Evolutionary conservation across 208 protist species (phyloP), one percentile per base, ranked within the genome.

Genomic region (Leishmania major): DNA sequence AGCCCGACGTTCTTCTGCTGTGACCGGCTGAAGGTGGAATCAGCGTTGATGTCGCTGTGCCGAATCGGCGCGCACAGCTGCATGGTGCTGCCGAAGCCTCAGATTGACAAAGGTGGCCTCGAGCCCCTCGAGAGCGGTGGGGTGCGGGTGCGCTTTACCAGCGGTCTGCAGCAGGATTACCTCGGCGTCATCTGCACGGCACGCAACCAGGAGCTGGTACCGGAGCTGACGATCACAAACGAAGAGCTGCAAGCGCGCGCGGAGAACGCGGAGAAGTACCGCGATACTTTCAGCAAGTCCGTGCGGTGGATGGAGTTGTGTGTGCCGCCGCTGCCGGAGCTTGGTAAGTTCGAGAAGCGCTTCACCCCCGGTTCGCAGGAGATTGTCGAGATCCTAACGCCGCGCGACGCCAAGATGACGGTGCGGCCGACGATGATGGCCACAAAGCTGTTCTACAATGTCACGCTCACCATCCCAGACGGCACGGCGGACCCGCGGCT

Each of bases 1-100:
- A 97, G 92, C 71, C 94, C 94, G n/a, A 98, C 96, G 4, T 98
- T 98, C 86, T 98, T 97, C 80, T 97, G 93, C 88, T 98, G 95
- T 72, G 94, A 98, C 74, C 87, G 95, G 1, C 88, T 91, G 17
- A 97, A 97, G 83, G 89, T 98, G 69, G 91, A 97, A 84, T 87
- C 88, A 3, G 91, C 93, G 62, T 80, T 98, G 83, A 78, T 98
- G 43, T 96, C 94, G 43, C 85, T 98, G 60, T 98, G 95, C 76
- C 79, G 90, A 81, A 84, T 96, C 43, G 95, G 95, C 73, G 80
- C 87, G 17, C 93, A 97, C 87, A 92, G 92, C 84, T 98, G 95
- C 82, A 92, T 92, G 55, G 88, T 97, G 75, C 77, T 97, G 67
- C 93, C 94, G 17, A 93, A 96, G 81, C 88, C 95, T 15, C 79